Base-by-base conservation (phyloP, 495 filamentous ascomycete species). In the Aspergillus ellipticus region DNA sequence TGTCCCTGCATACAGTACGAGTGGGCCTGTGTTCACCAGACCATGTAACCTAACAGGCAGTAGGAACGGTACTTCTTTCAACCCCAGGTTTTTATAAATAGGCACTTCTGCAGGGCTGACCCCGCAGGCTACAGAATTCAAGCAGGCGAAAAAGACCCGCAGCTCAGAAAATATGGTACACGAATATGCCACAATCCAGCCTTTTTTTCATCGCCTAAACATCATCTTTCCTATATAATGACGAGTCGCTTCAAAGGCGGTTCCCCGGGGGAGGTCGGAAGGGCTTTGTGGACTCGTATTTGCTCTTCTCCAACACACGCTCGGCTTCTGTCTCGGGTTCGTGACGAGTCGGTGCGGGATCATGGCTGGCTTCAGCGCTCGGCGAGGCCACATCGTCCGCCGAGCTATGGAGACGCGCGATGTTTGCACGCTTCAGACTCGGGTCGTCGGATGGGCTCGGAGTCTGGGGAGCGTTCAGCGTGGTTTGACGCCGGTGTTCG, bases 291-390 rank as follows among this genome's bases (percentile, higher is more conserved):
- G 88, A 79, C 72, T 97, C 90, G 72, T 96, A 97, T 75, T 96
- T 96, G 68, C 90, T 88, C 74, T 92, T 92, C 69, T 92, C 89
- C 33, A 82, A 56, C 31, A 91, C 78, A 57, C 81, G 77, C 57
- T 91, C 79, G 46, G 71, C 74, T 64, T 90, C 89, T 29, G 82
- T 89, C 58, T 88, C 77, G 2, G 90, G 87, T 46, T 86, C 86
- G 71, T 95, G 92, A 53, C 89, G 77, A 20, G 91, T 94, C 4
- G 94, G 85, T 19, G 92, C 92, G 26, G 92, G 93, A 76, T 96
- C 93, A 42, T 77, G 76, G 55, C 81, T 87, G 15, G 85, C 84
- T 72, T 96, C 92, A 53, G 81, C 77, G 62, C 89, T 90, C n/a
- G 90, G 91, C 33, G 86, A 92, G 7, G 80, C 82, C 13, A 82